A percentile compares a stretch with the other conserved stretches of the same genome.
These are phyloP conservation scores for Phyllosticta paracitricarpa DNA, from an alignment of 2,329 filamentous ascomycete species.

Conservation along the genomic window DNA sequence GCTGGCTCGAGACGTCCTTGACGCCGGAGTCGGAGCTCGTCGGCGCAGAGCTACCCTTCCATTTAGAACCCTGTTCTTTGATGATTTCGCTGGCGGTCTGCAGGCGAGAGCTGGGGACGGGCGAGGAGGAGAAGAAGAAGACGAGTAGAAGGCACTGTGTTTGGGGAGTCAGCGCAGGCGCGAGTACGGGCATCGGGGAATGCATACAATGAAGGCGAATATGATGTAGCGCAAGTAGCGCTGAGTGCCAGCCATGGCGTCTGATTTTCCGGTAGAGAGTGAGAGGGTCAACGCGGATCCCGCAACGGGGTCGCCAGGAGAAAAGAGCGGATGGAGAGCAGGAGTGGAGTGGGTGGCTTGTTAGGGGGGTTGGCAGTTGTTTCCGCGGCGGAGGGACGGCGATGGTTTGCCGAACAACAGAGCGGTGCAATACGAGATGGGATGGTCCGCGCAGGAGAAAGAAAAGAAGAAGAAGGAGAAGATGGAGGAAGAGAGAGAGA, in stretches of 20 bases:
- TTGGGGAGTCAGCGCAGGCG: not conserved
- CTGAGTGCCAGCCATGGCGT: constrained; percentile 57
- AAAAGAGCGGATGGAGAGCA: not conserved
- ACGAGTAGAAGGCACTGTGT: constrained; percentile 56
- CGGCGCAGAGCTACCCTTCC: constrained; percentile 8
- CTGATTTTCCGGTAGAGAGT: not conserved
- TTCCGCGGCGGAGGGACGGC: not conserved
- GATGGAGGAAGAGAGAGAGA: not conserved
- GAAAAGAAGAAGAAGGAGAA: not conserved
- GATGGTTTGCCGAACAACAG: not conserved
- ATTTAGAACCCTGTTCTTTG: constrained; percentile 17
- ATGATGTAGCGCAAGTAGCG: constrained; percentile 65
- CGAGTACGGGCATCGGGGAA: not conserved
- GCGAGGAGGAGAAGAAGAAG: constrained; percentile 66
- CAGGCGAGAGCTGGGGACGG: constrained; percentile 26
- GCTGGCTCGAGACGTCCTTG: not conserved
- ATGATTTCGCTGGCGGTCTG: constrained; percentile 25
- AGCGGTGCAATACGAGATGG: not conserved
- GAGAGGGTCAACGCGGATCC: not conserved
- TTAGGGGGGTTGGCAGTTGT: not conserved
- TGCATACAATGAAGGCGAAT: constrained; percentile 71
- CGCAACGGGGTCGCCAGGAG: not conserved
- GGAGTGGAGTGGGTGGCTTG: not conserved
- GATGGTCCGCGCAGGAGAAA: not conserved
- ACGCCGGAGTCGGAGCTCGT: constrained; percentile 3